A percentile compares a stretch with the other conserved stretches of the same genome.
phyloP scores from a whole-genome alignment of 805 yeast genomes.

The Lachancea nothofagi region DNA sequence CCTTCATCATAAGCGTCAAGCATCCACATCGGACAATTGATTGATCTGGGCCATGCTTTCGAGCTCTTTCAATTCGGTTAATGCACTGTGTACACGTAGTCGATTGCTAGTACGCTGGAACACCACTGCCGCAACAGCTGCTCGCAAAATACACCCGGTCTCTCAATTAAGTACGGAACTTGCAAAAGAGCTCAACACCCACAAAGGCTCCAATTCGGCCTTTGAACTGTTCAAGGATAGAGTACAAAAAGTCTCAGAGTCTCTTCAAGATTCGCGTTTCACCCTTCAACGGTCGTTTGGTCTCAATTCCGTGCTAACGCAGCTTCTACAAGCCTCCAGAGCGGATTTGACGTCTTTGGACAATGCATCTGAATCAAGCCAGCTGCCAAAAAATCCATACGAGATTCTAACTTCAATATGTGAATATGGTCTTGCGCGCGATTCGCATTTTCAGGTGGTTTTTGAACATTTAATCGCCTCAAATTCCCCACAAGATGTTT shows the following conservation, averaged over 20 bases:
- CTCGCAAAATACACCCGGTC: constrained; percentile 14
- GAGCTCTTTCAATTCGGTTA: constrained; percentile 1
- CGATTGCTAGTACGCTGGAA: constrained; percentile 7
- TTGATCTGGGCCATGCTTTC: constrained; percentile 7
- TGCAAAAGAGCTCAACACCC: constrained; percentile 8
- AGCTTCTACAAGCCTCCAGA: constrained; percentile 15
- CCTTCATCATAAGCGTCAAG: too few relatives aligned
- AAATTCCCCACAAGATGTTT: constrained; percentile 23
- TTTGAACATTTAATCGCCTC: constrained; percentile 19
- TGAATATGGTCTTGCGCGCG: constrained; percentile 24
- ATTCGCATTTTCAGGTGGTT: constrained; percentile 27
- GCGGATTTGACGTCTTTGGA: constrained; percentile 2
- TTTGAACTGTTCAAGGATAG: constrained; percentile 14
- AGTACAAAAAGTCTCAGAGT: constrained; percentile 12
- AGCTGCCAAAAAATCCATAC: constrained; percentile 19
- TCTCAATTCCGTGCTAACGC: constrained; percentile 16
- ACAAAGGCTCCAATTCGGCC: constrained; percentile 10
- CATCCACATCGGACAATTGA: too few relatives aligned
- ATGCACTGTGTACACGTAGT: neutral
- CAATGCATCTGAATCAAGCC: constrained; percentile 2
- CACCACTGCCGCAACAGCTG: constrained; percentile 4
- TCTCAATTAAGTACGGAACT: constrained; percentile 15
- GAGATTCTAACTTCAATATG: constrained; percentile 24
- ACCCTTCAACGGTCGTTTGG: constrained; percentile 19
- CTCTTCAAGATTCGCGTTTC: constrained; percentile 11